Percentiles rank a stretch among this genome's conserved stretches.
phyloP scores from a whole-genome alignment of 2,329 filamentous ascomycete species.

The Ambrosiella beaveri region DNA sequence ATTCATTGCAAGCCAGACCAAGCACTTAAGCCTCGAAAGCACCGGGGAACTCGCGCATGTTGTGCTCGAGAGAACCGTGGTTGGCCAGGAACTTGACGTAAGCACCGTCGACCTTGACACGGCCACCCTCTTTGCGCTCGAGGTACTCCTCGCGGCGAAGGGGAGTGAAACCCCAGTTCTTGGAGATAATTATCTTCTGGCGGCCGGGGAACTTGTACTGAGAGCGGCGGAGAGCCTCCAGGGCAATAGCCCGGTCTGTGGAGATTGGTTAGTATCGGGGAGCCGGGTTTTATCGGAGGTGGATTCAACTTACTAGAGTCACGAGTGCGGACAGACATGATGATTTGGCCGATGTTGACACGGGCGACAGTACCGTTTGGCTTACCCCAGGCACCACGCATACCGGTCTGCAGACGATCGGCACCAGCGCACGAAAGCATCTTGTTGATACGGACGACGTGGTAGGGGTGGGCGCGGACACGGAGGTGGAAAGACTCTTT shows the following conservation, averaged over 20 bases:
- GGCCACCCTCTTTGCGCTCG: constrained; percentile 81
- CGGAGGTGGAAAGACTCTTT: constrained; percentile 62
- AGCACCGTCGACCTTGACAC: constrained; percentile 91
- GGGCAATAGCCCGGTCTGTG: constrained; percentile 70
- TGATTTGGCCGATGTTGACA: constrained; percentile 99
- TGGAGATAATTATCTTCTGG: constrained; percentile 99
- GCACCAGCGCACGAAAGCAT: constrained; percentile 99
- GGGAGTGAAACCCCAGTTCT: constrained; percentile 99
- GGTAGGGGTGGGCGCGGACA: constrained; percentile 90
- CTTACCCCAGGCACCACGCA: constrained; percentile 99
- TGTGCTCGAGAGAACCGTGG: constrained; percentile 68
- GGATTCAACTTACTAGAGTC: constrained; percentile 53
- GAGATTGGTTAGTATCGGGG: neutral
- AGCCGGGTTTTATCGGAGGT: neutral
- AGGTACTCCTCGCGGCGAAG: constrained; percentile 96
- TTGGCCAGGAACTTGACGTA: constrained; percentile 99
- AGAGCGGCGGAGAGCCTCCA: constrained; percentile 96
- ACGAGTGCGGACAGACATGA: constrained; percentile 92
- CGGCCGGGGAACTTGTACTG: constrained; percentile 99
- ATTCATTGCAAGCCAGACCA: constrained; percentile 16
- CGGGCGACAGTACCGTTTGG: constrained; percentile 96
- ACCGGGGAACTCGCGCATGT: constrained; percentile 88
- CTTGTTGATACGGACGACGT: constrained; percentile 99
- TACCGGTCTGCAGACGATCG: constrained; percentile 99
- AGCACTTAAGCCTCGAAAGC: constrained; percentile 52